Evolutionary conservation across 768 basidiomycete species (phyloP), one percentile per base, ranked within the genome.

Genomic region (Phlebiopsis gigantea): DNA sequence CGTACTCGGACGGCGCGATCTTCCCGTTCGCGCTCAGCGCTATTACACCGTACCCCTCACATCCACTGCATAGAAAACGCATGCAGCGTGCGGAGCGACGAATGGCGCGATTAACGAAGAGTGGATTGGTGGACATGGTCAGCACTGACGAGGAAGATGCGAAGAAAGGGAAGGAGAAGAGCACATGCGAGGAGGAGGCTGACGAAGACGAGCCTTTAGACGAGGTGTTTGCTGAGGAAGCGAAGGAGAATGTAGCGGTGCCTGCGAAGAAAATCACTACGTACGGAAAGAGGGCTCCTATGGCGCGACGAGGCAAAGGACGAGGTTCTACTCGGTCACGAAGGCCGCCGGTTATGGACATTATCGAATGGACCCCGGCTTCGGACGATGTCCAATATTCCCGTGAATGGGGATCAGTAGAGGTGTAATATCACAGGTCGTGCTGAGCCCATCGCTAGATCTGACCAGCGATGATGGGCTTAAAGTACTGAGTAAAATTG

Each of bases 21-120:
- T 62, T 59, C 46, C 61, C 61, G 25, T 61, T 62, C 58, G 62
- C 55, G 48, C 50, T 64, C 44, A 65, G 63, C 53, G 57, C 60
- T 21, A 55, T 58, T 51, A 68, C 67, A 41, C 67, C 67, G 43
- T 63, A 55, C 46, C 69, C 69, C 1, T 65, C 66, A 47, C 62
- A 65, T 29, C 63, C 63, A 19, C 55, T 61, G 34, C 63, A 62
- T 31, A 64, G 65, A 22, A 61, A 65, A 45, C 67, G 70, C 47
- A 63, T 69, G n/a, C 60, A 61, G 53, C 62, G 67, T 1, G 65
- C 65, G 14, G 60, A 58, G 45, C 54, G 63, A 22, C 56, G 63
- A 24, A 57, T 71, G 44, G 62, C 58, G 50, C 61, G 64, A 26
- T 57, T 69, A 39, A 65, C 65, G 50, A 60, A 58, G 31, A 59